Conservation (phyloP, 2,329 filamentous ascomycete species). For the Ilyonectria sp. region DNA sequence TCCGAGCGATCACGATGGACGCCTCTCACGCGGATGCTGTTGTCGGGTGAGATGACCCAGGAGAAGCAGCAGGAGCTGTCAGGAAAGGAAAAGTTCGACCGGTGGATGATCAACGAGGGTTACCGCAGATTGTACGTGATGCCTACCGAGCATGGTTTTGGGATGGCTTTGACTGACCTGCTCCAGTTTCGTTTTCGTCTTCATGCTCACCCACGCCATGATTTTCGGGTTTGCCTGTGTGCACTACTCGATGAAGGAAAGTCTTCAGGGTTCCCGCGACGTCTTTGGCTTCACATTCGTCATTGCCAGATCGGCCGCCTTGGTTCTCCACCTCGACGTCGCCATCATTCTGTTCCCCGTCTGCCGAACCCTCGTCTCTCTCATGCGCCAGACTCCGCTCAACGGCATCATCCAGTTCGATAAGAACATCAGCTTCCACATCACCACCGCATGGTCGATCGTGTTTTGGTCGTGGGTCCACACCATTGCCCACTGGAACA, state of each 20-base stretch:
- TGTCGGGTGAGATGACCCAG: conserved; percentile 86
- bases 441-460: conserved; percentile 87
- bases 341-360: conserved; percentile 86
- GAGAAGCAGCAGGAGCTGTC: conserved; percentile 79
- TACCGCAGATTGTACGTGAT: conserved; percentile 81
- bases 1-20: conserved; percentile 87
- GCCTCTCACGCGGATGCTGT: conserved; percentile 84
- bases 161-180: conserved; percentile 26
- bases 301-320: conserved; percentile 81
- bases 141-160: neutral
- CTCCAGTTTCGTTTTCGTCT: conserved; percentile 80
- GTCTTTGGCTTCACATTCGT: conserved; percentile 83
- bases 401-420: conserved; percentile 92
- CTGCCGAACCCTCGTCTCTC: conserved; percentile 86
- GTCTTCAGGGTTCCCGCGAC: conserved; percentile 74
- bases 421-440: conserved; percentile 92
- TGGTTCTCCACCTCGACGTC: conserved; percentile 87
- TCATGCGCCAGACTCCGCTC: conserved; percentile 83
- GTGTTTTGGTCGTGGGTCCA: conserved; percentile 92
- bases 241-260: conserved; percentile 86
- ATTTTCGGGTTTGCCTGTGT: conserved; percentile 86
- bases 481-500: conserved; percentile 90
- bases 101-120: conserved; percentile 93
- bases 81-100: conserved; percentile 80
- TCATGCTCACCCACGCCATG: conserved; percentile 80